Conservation (phyloP, 1,139 yeast species). For the Geotrichum aggregatum region DNA sequence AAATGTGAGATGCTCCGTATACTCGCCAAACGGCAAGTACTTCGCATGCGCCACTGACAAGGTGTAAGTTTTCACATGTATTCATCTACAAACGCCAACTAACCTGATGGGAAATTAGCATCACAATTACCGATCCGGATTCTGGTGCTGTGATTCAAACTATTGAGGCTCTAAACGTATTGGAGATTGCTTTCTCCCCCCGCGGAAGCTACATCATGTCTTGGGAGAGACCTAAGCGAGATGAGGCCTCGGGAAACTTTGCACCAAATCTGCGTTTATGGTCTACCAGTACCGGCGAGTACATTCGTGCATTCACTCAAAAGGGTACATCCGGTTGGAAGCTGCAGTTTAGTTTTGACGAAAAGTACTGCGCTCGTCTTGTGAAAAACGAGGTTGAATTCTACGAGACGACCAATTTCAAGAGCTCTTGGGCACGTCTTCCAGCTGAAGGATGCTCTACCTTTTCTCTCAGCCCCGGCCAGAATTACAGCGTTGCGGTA, state of each 20-base stretch:
- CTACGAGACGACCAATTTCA: constrained; percentile 53
- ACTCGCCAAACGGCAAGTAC: constrained; percentile 47
- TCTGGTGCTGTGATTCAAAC: constrained; percentile 45
- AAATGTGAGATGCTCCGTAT: constrained; percentile 41
- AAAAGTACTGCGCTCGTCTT: constrained; percentile 62
- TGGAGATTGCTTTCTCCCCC: constrained; percentile 84
- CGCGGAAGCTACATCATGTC: constrained; percentile 78
- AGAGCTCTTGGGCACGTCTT: constrained; percentile 59
- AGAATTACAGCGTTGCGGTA: constrained; percentile 85
- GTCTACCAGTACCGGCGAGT: constrained; percentile 46
- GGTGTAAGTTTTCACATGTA: constrained; percentile 19
- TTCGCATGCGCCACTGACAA: constrained; percentile 48
- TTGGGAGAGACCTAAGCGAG: constrained; percentile 83
- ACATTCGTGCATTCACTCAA: constrained; percentile 65
- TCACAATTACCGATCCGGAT: constrained; percentile 57
- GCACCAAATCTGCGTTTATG: constrained; percentile 74
- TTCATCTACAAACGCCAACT: not conserved
- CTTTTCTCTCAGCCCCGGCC: constrained; percentile 78
- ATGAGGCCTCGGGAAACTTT: constrained; percentile 57
- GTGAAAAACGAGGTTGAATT: constrained; percentile 62
- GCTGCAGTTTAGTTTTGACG: constrained; percentile 81
- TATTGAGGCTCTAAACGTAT: constrained; percentile 57
- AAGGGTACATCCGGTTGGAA: constrained; percentile 89
- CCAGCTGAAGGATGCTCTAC: constrained; percentile 51
- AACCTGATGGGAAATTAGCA: constrained; percentile 33